Base-by-base conservation (phyloP, 2,329 filamentous ascomycete species). In the Gaeumannomyces tritici region DNA sequence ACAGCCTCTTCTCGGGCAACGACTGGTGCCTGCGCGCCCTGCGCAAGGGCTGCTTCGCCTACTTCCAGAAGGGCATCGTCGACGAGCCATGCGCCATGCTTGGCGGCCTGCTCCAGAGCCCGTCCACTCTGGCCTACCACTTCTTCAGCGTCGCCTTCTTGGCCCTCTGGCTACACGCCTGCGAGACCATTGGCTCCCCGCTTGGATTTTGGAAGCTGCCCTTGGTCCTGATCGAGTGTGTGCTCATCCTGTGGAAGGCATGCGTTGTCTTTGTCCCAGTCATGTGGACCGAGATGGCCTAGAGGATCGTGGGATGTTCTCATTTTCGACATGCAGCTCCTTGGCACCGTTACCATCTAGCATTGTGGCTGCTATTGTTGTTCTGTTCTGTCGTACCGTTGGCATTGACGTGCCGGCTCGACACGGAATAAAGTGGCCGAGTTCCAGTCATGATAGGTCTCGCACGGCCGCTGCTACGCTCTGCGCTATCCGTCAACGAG, bases 61-160 rank as follows among this genome's bases (percentile, higher is more conserved):
- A 99, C 76, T 99, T 99, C 79, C 81, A 91, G 72, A 81, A 87
- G 59, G 85, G 86, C 64, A 85, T 87, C 74, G 83, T 91, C 27
- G 85, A 90, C 65, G 91, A 89, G 42, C 95, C 95, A 3, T 86
- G 89, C 57, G 89, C 90, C 33, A 79, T 99, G 64, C 80, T 99
- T 11, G 91, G 85, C 0, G 95, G 92, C 18, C 82, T 98, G 63
- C 87, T 96, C 67, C 83, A 87, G 60, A 83, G 87, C 62, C 95
- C 95, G 0, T 74, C 87, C 61, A 83, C 92, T 54, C 85, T 99
- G 54, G 87, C 95, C 68, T 90, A 89, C 73, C 95, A 99, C 76
- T 99, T 99, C 79, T 99, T 97, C 77, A 85, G 87, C 31, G 95
- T 99, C 35, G 95, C 95, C 3, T 86, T 98, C 67, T 18, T 62